phyloP scores from a whole-genome alignment of 2,329 filamentous ascomycete species.

The Diaporthe sp. region DNA sequence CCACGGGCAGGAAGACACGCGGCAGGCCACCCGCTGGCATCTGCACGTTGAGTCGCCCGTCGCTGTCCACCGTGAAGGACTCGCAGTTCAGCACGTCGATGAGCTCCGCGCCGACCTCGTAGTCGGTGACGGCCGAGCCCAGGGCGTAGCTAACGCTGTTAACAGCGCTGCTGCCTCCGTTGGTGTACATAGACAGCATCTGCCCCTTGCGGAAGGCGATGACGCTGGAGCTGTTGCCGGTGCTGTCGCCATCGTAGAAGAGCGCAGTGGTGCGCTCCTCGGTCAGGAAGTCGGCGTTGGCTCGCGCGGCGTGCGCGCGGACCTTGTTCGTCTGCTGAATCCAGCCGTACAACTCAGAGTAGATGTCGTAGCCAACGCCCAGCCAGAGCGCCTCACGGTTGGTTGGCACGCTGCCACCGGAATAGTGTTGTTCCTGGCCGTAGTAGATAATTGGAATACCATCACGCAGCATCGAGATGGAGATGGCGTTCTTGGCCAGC shows the following conservation, averaged over 20 bases:
- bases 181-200: conserved; percentile 57
- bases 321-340: conserved; percentile 64
- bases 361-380: conserved; percentile 57
- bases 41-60: conserved; percentile 58
- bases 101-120: conserved; percentile 49
- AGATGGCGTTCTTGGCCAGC: conserved; percentile 66
- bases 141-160: conserved; percentile 48
- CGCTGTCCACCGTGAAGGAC: conserved; percentile 55
- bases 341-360: conserved; percentile 57
- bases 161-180: conserved; percentile 52
- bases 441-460: conserved; percentile 72
- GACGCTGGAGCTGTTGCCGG: conserved; percentile 46
- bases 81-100: conserved; percentile 62
- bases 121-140: conserved; percentile 53
- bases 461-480: conserved; percentile 67
- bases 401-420: conserved; percentile 57
- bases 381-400: conserved; percentile 67
- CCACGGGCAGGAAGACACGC: conserved; percentile 55
- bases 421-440: conserved; percentile 65
- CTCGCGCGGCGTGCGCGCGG: conserved; percentile 58
- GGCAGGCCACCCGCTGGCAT: conserved; percentile 58
- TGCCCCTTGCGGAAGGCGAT: conserved; percentile 63
- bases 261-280: conserved; percentile 53
- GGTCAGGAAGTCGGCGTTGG: conserved; percentile 54
- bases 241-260: conserved; percentile 51